These are phyloP conservation scores for Myxozyma mucilagina DNA, from an alignment of 805 yeast species.

Conservation along the genomic window DNA sequence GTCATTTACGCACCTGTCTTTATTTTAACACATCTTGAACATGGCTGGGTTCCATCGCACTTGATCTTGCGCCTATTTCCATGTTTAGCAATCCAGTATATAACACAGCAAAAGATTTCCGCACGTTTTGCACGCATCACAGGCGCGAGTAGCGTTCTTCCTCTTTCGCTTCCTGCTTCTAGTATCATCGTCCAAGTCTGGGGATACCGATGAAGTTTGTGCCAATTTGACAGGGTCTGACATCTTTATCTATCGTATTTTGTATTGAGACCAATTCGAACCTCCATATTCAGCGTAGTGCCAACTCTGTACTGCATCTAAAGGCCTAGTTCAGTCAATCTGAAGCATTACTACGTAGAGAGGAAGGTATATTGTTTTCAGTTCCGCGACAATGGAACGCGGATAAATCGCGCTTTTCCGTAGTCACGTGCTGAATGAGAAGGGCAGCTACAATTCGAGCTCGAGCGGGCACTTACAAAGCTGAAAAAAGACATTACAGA, in stretches of 20 bases:
- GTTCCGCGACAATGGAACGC: too few species aligned
- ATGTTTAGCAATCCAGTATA: neutral
- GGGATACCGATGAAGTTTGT: neutral
- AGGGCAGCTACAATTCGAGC: neutral
- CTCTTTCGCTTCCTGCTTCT: slow-evolving; percentile 18
- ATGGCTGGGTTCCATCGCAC: slow-evolving; percentile 26
- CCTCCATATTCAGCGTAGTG: too few species aligned
- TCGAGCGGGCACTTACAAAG: neutral
- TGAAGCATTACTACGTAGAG: neutral
- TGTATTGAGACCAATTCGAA: too few species aligned
- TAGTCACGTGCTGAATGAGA: too few species aligned
- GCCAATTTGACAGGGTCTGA: neutral
- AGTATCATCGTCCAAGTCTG: neutral
- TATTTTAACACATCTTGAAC: slow-evolving; percentile 14
- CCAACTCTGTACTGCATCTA: too few species aligned
- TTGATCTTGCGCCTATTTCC: slow-evolving; percentile 1
- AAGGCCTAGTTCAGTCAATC: too few species aligned
- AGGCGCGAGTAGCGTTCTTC: slow-evolving; percentile 27
- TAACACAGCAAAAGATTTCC: neutral
- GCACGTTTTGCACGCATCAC: slow-evolving; percentile 23
- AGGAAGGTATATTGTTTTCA: neutral
- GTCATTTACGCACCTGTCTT: slow-evolving; percentile 4
- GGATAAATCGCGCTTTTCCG: too few species aligned
- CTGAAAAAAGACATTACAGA: too few species aligned
- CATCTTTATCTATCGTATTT: neutral